These are phyloP conservation scores for Termitomyces sp. DNA, from an alignment of 768 basidiomycete genomes.

Conservation along the genomic window DNA sequence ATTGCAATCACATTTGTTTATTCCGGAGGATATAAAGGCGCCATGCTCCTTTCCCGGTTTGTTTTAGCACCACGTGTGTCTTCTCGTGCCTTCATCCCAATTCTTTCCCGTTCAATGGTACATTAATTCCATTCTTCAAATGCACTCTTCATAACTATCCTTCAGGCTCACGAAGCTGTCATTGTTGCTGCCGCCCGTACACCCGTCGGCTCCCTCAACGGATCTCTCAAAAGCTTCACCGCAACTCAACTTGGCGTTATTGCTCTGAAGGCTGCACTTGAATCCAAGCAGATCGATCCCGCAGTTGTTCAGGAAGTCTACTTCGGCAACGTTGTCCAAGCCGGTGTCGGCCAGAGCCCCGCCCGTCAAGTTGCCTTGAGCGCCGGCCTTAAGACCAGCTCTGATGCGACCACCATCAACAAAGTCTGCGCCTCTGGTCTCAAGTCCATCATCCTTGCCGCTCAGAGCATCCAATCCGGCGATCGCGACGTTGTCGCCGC, in stretches of 20 bases:
- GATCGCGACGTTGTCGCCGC: constrained; percentile 84
- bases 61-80: constrained; percentile 29
- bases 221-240: constrained; percentile 79
- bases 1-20: constrained; percentile 17
- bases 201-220: constrained; percentile 90
- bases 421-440: constrained; percentile 99
- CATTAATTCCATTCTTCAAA: constrained; percentile 7
- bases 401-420: constrained; percentile 98
- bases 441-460: constrained; percentile 92
- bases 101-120: constrained; percentile 49
- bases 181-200: constrained; percentile 94
- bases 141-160: not conserved
- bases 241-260: constrained; percentile 87
- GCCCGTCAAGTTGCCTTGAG: constrained; percentile 94
- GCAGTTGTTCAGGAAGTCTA: constrained; percentile 89
- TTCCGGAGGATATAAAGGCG: constrained; percentile 22
- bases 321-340: constrained; percentile 97
- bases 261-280: constrained; percentile 88
- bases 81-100: constrained; percentile 30
- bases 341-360: constrained; percentile 96
- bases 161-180: constrained; percentile 70
- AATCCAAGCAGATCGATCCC: constrained; percentile 74
- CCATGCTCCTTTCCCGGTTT: constrained; percentile 42
- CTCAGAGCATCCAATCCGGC: constrained; percentile 85
- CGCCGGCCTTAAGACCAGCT: constrained; percentile 76